phyloP scores from a whole-genome alignment of 2,329 filamentous ascomycete genomes.

The Calonectria fujianensis region DNA sequence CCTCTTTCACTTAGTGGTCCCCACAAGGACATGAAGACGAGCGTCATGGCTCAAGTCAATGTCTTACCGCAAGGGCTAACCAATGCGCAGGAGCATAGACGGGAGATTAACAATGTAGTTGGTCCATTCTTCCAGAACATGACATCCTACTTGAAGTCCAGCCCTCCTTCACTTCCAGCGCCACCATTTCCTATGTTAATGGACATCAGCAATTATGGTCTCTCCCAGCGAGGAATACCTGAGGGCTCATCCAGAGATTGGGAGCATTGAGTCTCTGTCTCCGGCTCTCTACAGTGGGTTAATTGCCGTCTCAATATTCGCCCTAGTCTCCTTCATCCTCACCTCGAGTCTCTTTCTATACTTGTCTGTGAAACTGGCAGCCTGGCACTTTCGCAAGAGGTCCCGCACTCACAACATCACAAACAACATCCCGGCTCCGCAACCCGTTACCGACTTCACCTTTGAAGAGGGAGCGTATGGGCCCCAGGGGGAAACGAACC shows the following conservation, averaged over 20 bases:
- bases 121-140: slow-evolving; percentile 12
- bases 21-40: slow-evolving; percentile 20
- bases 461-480: slow-evolving; percentile 45
- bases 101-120: slow-evolving; percentile 12
- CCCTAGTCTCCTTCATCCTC: slow-evolving; percentile 56
- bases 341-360: slow-evolving; percentile 55
- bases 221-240: slow-evolving; percentile 39
- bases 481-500: slow-evolving; percentile 36
- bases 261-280: slow-evolving; percentile 50
- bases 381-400: slow-evolving; percentile 49
- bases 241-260: slow-evolving; percentile 40
- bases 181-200: slow-evolving; percentile 22
- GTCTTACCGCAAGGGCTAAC: slow-evolving; percentile 20
- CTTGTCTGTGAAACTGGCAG: slow-evolving; percentile 54
- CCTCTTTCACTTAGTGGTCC: slow-evolving; percentile 1
- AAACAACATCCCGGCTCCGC: slow-evolving; percentile 42
- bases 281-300: slow-evolving; percentile 51
- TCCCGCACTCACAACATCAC: slow-evolving; percentile 39
- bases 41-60: slow-evolving; percentile 26
- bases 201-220: slow-evolving; percentile 36
- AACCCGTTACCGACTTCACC: slow-evolving; percentile 56
- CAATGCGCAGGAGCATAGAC: slow-evolving; percentile 5
- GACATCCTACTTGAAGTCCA: slow-evolving; percentile 6
- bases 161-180: slow-evolving; percentile 1
- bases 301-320: slow-evolving; percentile 54